These are phyloP conservation scores for Gynostemma pentaphyllum DNA, from an alignment of 306 rosid species.

Conservation along the genomic window DNA sequence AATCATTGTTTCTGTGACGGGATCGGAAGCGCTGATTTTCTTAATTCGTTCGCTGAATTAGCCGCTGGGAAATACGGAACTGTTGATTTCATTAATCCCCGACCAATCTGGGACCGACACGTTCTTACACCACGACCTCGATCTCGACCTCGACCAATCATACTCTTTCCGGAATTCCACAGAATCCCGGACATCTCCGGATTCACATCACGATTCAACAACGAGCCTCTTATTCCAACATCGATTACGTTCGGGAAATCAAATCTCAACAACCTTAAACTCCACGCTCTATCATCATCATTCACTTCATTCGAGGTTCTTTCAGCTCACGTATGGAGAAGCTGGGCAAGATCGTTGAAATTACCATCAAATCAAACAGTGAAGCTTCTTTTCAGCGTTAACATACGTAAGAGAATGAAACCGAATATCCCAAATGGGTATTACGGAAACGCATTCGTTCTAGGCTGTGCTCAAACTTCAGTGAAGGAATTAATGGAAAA, in stretches of 20 bases:
- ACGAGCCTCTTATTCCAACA: constrained; percentile 43
- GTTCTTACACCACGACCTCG: constrained; percentile 17
- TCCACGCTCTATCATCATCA: constrained; percentile 7
- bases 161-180: constrained; percentile 32
- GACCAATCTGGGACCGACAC: constrained; percentile 68
- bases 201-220: constrained; percentile 42
- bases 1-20: constrained; percentile 78
- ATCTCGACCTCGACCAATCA: background rate
- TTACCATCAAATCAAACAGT: constrained; percentile 48
- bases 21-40: constrained; percentile 62
- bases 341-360: constrained; percentile 67
- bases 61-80: constrained; percentile 22
- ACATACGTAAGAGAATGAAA: constrained; percentile 53
- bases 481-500: constrained; percentile 40
- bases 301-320: constrained; percentile 69
- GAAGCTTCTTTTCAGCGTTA: constrained; percentile 65
- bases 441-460: constrained; percentile 77
- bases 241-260: constrained; percentile 28
- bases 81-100: constrained; percentile 15
- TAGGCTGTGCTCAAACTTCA: constrained; percentile 58
- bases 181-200: constrained; percentile 55
- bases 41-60: constrained; percentile 44
- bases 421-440: constrained; percentile 66
- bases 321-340: constrained; percentile 80
- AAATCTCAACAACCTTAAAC: constrained; percentile 30